Percentiles rank a stretch among this genome's conserved stretches.
phyloP scores from a whole-genome alignment of 2,329 filamentous ascomycete genomes.

The Aspergillus fumigatiaffinis region DNA sequence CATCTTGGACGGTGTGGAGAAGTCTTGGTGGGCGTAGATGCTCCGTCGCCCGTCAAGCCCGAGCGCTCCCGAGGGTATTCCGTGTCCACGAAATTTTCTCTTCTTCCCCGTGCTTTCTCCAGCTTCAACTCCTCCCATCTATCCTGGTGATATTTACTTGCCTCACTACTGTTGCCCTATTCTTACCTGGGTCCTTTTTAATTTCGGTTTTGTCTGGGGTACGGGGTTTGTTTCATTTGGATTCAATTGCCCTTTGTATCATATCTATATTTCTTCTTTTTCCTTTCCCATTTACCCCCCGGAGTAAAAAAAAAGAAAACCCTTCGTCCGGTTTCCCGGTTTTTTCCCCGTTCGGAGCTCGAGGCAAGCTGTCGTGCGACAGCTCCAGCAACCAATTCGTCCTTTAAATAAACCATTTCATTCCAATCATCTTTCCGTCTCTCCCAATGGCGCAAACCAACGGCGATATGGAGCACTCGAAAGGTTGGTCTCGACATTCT shows the following conservation, averaged over 20 bases:
- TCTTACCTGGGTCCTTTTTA: slow-evolving; percentile 18
- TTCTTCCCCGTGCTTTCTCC: slow-evolving; percentile 23
- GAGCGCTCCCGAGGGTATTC: slow-evolving; percentile 39
- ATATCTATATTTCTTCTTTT: slow-evolving; percentile 18
- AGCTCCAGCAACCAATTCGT: slow-evolving; percentile 13
- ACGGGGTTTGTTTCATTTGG: slow-evolving; percentile 30
- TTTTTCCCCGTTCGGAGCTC: slow-evolving; percentile 4
- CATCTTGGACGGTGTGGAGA: slow-evolving; percentile 10
- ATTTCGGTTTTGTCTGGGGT: slow-evolving; percentile 28
- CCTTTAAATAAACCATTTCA: slow-evolving; percentile 13
- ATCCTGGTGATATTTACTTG: slow-evolving; percentile 13
- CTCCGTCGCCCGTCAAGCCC: slow-evolving; percentile 26
- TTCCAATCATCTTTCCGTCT: slow-evolving; percentile 13
- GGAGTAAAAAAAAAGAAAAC: neutral
- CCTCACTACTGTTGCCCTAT: slow-evolving; percentile 3
- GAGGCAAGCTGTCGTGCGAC: slow-evolving; percentile 16
- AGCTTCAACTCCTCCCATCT: slow-evolving; percentile 19
- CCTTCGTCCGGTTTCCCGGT: slow-evolving; percentile 3
- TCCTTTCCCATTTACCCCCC: neutral
- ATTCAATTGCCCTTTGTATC: slow-evolving; percentile 34
- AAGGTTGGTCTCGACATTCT: slow-evolving; percentile 28
- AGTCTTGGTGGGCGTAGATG: slow-evolving; percentile 17
- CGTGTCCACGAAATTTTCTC: slow-evolving; percentile 43
- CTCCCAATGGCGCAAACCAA: slow-evolving; percentile 39
- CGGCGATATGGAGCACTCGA: slow-evolving; percentile 37